Evolutionary conservation across 345 rosid species (phyloP).

Genomic region (Eucalyptus marginata): DNA sequence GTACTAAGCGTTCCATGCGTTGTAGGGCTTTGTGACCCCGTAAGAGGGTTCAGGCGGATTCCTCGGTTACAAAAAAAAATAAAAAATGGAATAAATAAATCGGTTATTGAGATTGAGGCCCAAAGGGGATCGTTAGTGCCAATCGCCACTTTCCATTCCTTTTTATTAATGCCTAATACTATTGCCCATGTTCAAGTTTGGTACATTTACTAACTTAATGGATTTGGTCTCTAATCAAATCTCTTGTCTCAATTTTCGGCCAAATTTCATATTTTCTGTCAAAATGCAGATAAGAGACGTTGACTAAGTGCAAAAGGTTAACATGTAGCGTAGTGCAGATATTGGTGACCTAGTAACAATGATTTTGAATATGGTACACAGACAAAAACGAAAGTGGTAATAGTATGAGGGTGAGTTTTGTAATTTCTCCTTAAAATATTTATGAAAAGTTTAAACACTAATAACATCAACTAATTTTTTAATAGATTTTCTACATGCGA

Average conservation of each 20-base stretch:
- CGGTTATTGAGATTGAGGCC: neutral
- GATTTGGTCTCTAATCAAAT: neutral
- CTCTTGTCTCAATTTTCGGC: neutral
- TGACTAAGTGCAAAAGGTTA: neutral
- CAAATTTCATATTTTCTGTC: neutral
- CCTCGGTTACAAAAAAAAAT: too few species aligned
- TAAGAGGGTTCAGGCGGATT: too few species aligned
- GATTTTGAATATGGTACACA: too few species aligned
- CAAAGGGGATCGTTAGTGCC: fast-evolving
- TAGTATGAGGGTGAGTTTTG: neutral
- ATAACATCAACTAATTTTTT: neutral
- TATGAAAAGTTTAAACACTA: neutral
- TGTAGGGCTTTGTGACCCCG: too few species aligned
- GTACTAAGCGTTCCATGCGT: too few species aligned
- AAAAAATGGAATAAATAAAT: neutral
- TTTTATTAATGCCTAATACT: neutral
- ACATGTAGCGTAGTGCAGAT: fast-evolving
- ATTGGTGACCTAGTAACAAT: neutral
- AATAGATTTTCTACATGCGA: neutral
- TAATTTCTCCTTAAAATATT: neutral
- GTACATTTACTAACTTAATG: neutral
- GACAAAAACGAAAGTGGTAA: neutral
- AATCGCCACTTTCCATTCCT: neutral
- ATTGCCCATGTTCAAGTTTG: neutral
- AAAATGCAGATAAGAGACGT: neutral